Evolutionary conservation across 345 rosid species (phyloP), one percentile per base, ranked within the genome.

Genomic region (Noccaea caerulescens): DNA sequence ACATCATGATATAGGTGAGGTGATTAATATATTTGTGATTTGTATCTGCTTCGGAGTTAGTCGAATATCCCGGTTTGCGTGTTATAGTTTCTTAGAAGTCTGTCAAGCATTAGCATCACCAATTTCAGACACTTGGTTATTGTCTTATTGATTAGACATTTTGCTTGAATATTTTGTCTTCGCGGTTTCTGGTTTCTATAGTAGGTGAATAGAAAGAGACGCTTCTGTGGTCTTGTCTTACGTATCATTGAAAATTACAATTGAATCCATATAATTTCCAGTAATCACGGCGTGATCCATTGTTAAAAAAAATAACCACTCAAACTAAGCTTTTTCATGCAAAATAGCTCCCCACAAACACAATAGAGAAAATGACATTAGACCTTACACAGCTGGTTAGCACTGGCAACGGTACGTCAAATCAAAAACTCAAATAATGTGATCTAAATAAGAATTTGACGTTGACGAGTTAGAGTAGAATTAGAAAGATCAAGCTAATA

Each of bases 361-460:
- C 72, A 51, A 50, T 8, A 13, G 37, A 58, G 77, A 73, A 66
- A 58, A 66, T 49, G 72, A 73, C 77, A 65, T 7, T 41, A 59
- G 83, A 80, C 57, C 90, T 82, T 12, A 79, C 69, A 79, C 96
- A 92, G 94, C 98, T 89, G 94, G 89, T 86, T 82, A 89, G 82
- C 92, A 81, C 73, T 52, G 68, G 44, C 38, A 72, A 85, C 66
- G 70, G 23, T 20, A 20, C 23, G 72, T 82, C 84, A 80, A 82
- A 86, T 81, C 84, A 66, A 45, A 51, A 13, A 42, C 72, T 85
- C 86, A 82, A 79, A 74, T 33, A 62, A 61, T n/a, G 62, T 42
- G 77, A 85, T 80, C 81, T 72, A 75, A 58, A 58, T 56, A 47
- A 67, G 36, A 57, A 58, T 68, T 20, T 46, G 71, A 73, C 67